Evolutionary conservation across 129 eudicot genomes (phyloP).

Genomic region (carrot (Daucus carota)): DNA sequence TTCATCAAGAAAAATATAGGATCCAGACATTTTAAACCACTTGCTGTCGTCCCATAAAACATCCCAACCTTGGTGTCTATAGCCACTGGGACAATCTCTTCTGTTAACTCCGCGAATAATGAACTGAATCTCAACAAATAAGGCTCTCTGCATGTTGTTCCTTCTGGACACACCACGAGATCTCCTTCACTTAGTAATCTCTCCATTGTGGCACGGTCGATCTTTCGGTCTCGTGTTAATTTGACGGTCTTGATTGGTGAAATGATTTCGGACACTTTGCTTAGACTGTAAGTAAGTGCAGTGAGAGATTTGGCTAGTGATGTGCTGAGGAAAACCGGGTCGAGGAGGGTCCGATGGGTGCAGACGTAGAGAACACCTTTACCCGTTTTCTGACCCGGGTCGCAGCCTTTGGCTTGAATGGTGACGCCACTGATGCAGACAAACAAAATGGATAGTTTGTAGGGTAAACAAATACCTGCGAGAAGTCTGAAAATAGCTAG

Average conservation of each 20-base stretch:
- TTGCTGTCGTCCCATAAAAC: constrained; percentile 94
- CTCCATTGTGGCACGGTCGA: constrained; percentile 60
- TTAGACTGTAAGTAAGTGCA: constrained; percentile 83
- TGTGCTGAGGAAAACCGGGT: constrained; percentile 63
- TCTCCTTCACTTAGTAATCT: constrained; percentile 58
- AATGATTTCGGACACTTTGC: constrained; percentile 66
- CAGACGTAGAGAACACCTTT: constrained; percentile 84
- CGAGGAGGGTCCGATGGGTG: constrained; percentile 78
- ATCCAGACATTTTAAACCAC: constrained; percentile 87
- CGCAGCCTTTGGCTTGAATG: constrained; percentile 26
- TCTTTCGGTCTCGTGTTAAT: constrained; percentile 46
- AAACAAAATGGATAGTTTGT: constrained; percentile 36
- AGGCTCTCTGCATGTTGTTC: constrained; percentile 95
- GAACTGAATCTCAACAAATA: constrained; percentile 79
- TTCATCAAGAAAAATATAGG: constrained; percentile 86
- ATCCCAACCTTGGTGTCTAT: constrained; percentile 63
- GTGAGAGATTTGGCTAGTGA: constrained; percentile 47
- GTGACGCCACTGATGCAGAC: constrained; percentile 43
- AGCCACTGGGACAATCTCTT: constrained; percentile 91
- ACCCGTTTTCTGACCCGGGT: constrained; percentile 16
- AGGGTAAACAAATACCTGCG: constrained; percentile 54
- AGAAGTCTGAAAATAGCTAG: constrained; percentile 48
- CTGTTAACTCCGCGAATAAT: constrained; percentile 79
- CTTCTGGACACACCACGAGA: constrained; percentile 88
- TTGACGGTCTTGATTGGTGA: constrained; percentile 70